Base-by-base conservation (phyloP, 768 basidiomycete genomes). In the Rhizopogon vesiculosus region DNA sequence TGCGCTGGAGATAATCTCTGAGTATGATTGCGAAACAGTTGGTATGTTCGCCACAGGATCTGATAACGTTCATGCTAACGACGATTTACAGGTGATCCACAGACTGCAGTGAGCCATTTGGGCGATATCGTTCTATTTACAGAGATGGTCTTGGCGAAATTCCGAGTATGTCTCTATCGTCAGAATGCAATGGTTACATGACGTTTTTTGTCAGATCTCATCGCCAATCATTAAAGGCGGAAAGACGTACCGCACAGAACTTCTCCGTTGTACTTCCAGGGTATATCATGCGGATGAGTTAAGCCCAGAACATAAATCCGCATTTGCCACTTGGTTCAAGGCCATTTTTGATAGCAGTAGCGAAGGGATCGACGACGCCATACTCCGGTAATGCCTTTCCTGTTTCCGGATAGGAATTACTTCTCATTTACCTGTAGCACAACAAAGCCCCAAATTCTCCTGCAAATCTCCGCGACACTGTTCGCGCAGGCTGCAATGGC, bases 281-380 rank as follows among this genome's bases (percentile, higher is more conserved):
- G 67, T 78, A 9, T 72, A 78, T 48, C 65, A 73, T 6, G 31
- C 68, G 0, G 75, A 78, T 7, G 72, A 74, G 19, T 66, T 82
- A 9, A 68, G 75, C 16, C 61, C 59, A 31, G 79, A 81, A 49
- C 80, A 82, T 41, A 62, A 69, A 41, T 57, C 58, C 42, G 76
- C 78, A 18, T 82, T 83, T 59, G 64, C 69, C 35, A 72, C 76
- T 8, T 93, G 91, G 91, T 83, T 78, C 61, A 91, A 89, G 63
- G 86, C 87, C 0, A 73, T 93, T 28, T 92, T 92, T 66, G 89
- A 91, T 64, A 83, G 74, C 48, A 72, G 74, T 56, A 90, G 82
- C 59, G 91, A 92, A 66, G 91, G 91, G 1, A 91, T 93, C 28
- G 91, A 92, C 60, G 91, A 93, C 62, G 84, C 80, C 13, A 87